phyloP scores from a whole-genome alignment of 495 filamentous ascomycete species.

The Neurospora tetrasperma region DNA sequence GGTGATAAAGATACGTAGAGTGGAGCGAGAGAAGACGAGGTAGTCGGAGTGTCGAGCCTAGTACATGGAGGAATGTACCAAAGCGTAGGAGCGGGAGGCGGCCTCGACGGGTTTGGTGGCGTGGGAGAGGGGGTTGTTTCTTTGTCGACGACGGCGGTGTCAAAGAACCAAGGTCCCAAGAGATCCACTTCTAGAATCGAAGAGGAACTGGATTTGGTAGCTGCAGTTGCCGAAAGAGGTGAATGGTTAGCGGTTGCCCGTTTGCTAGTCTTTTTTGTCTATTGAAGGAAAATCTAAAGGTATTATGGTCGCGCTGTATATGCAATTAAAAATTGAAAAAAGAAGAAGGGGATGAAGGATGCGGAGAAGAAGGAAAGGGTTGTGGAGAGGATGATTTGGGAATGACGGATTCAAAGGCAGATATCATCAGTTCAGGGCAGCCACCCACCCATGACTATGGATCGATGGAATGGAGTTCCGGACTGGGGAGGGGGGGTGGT shows the following conservation, averaged over 20 bases:
- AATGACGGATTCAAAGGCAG: background rate
- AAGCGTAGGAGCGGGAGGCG: background rate
- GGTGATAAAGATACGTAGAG: constrained; percentile 1
- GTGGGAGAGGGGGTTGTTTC: background rate
- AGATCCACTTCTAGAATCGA: background rate
- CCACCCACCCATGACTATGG: background rate
- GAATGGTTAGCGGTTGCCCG: background rate
- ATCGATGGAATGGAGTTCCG: background rate
- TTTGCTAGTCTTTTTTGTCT: background rate
- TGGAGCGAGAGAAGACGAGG: background rate
- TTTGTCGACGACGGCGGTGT: background rate
- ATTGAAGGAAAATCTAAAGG: background rate
- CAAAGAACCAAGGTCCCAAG: background rate
- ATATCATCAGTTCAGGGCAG: background rate
- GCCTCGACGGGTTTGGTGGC: background rate
- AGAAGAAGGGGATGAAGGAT: background rate
- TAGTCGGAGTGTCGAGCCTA: background rate
- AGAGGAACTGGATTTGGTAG: background rate
- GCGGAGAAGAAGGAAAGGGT: background rate
- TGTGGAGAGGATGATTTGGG: background rate
- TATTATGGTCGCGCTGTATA: background rate
- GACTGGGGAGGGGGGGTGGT: background rate
- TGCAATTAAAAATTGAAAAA: background rate
- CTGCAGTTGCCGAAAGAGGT: background rate
- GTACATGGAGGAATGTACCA: background rate